Base-by-base conservation (phyloP, 2,329 filamentous ascomycete species). In the Neonectria punicea region DNA sequence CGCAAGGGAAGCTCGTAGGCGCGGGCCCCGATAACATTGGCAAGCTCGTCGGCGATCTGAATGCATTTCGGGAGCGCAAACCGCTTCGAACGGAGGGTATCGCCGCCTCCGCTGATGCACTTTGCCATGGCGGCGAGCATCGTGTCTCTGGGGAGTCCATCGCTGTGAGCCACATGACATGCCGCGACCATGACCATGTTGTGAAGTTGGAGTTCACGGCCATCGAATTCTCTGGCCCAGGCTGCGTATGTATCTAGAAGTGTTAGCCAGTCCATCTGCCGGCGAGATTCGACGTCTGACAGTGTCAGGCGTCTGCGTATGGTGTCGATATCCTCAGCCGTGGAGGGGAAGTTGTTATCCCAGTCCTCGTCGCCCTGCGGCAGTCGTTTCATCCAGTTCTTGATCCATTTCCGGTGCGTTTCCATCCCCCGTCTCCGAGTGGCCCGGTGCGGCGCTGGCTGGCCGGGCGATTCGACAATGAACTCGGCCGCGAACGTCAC, bases 61-160 rank as follows among this genome's bases (percentile, higher is more conserved):
- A 73, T 72, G 69, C 71, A 73, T 43, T 73, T 73, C 36, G 71
- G 71, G 7, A 73, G 59, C 20, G 71, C 71, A n/a, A 73, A 73
- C 50, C 71, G 67, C 47, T 73, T 73, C 50, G 71, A 73, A 46
- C 66, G 68, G 34, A 73, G 67, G 9, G 71, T 73, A 62, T 73
- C 71, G 53, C 61, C 70, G 36, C 71, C 71, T 59, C 71, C 71
- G 43, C 63, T 73, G 50, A 73, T 72, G 44, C 71, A 73, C 55
- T 72, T 73, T 18, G 66, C 69, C 71, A 73, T 73, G 20, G 68
- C 66, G 22, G 63, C 57, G 22, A 72, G 68, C 54, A 72, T 69
- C 18, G 65, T 62, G 20, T 72, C 68, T 41, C 66, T 69, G 14
- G 66, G 56, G 25, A 72, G 54, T 8, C 71, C 71, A 50, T 73